Evolutionary conservation across 306 rosid species (phyloP).

Genomic region (Hippophae rhamnoides): DNA sequence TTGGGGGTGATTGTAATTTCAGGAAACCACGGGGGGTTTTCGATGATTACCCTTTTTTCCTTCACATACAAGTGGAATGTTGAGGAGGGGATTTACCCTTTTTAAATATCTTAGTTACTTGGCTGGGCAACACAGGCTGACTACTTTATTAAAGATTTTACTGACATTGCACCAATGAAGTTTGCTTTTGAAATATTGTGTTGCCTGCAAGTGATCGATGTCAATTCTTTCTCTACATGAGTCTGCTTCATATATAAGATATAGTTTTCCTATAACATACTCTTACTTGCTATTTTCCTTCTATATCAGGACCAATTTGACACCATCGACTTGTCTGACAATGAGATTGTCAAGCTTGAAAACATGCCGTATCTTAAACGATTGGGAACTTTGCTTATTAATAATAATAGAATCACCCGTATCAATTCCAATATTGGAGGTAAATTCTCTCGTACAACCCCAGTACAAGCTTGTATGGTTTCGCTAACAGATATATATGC

Average conservation of each 20-base stretch:
- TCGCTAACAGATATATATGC: background rate
- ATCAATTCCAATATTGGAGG: constrained; percentile 85
- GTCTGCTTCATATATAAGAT: background rate
- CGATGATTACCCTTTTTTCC: too few relatives aligned
- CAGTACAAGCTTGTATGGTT: background rate
- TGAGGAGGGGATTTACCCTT: too few relatives aligned
- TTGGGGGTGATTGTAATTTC: too few relatives aligned
- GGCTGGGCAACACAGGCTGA: too few relatives aligned
- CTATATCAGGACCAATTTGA: constrained; percentile 86
- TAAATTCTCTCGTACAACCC: constrained; percentile 4
- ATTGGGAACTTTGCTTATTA: constrained; percentile 75
- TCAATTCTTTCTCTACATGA: background rate
- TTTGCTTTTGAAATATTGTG: too few relatives aligned
- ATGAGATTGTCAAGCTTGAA: constrained; percentile 90
- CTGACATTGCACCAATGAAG: too few relatives aligned
- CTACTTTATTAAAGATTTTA: too few relatives aligned
- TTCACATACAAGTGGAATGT: too few relatives aligned
- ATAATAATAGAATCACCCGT: constrained; percentile 85
- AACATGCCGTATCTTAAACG: constrained; percentile 79
- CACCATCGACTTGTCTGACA: constrained; percentile 82
- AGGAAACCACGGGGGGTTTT: too few relatives aligned
- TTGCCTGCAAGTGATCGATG: too few relatives aligned
- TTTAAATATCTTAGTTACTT: too few relatives aligned
- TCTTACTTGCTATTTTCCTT: background rate
- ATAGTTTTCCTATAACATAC: background rate